Base-by-base conservation (phyloP, 2,329 filamentous ascomycete species). In the Ampelomyces quisqualis region DNA sequence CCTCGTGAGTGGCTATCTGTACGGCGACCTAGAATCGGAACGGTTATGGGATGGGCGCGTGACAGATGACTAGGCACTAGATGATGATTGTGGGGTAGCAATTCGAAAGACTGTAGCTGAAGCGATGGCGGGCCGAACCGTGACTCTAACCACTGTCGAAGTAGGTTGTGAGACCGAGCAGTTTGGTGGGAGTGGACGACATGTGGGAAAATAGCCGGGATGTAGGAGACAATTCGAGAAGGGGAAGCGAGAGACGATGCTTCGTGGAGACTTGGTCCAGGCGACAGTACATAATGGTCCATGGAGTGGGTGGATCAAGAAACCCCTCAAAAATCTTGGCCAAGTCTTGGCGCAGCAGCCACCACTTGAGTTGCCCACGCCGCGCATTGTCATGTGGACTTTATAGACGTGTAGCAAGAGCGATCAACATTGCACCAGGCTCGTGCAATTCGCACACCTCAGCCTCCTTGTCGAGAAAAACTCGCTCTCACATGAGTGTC, bases 141-240 rank as follows among this genome's bases (percentile, higher is more conserved):
- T 51, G 34, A 20, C 33, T 49, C 60, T 67, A 67, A 53, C 63
- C 63, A 53, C 58, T 64, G 53, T 67, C 64, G 42, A 59, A 61
- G 59, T 67, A 67, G 58, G 62, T 43, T 36, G 55, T 58, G 60
- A 62, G 65, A 56, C 63, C 61, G 44, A 61, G 50, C 47, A 56
- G 47, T 37, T 57, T 58, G 51, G 52, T 62, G 47, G 50, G 53
- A 40, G 58, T 52, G 38, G 51, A 65, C 61, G 65, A 68, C 65
- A 68, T 67, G 47, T 52, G 57, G 59, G 61, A 58, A 52, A 43
- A 41, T 39, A 42, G 33, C 38, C 47, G 40, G 34, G 43, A 39
- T 28, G 37, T 40, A 51, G 45, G 43, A 38, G 49, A 47, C 42
- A 40, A 38, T 47, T 47, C 48, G 51, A 43, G 53, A 46, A 55